Evolutionary conservation across 768 basidiomycete species (phyloP).

Genomic region (Phylloporus sp.): DNA sequence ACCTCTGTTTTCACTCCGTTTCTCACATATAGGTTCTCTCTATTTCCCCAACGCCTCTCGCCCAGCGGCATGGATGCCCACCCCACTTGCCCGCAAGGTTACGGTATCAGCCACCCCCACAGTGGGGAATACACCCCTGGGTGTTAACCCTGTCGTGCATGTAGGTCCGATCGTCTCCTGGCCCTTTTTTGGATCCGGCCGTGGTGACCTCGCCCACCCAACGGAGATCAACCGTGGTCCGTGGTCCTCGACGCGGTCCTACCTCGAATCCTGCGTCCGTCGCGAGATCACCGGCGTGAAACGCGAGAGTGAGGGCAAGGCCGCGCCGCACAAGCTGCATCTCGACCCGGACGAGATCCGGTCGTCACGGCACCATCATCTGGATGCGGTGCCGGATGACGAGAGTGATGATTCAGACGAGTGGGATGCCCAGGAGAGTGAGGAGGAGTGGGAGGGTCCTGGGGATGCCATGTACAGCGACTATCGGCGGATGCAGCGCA

Average conservation of each 20-base stretch:
- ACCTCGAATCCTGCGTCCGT: slow-evolving; percentile 60
- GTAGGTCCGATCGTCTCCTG: slow-evolving; percentile 84
- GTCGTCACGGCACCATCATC: slow-evolving; percentile 65
- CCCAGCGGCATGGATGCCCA: slow-evolving; percentile 21
- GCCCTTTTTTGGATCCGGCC: slow-evolving; percentile 85
- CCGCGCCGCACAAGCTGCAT: slow-evolving; percentile 72
- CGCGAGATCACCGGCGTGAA: slow-evolving; percentile 76
- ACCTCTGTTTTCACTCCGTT: slow-evolving; percentile 74
- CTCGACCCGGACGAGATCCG: slow-evolving; percentile 77
- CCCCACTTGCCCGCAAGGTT: slow-evolving; percentile 19
- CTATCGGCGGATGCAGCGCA: slow-evolving; percentile 76
- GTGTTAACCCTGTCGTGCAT: slow-evolving; percentile 40
- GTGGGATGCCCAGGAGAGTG: slow-evolving; percentile 76
- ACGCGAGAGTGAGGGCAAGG: slow-evolving; percentile 72
- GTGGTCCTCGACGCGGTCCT: slow-evolving; percentile 57
- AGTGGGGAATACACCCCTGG: not conserved
- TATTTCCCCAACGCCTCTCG: slow-evolving; percentile 37
- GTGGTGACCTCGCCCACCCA: slow-evolving; percentile 68
- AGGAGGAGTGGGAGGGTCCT: slow-evolving; percentile 70
- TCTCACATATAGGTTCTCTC: slow-evolving; percentile 71
- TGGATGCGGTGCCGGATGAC: slow-evolving; percentile 67
- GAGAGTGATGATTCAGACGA: slow-evolving; percentile 75
- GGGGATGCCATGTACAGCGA: slow-evolving; percentile 79
- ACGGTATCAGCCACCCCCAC: slow-evolving; percentile 12
- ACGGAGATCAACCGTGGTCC: slow-evolving; percentile 77